Evolutionary conservation across 106 monocot genomes (phyloP), one percentile per base, ranked within the genome.

Genomic region (Xerophyta viscosa): DNA sequence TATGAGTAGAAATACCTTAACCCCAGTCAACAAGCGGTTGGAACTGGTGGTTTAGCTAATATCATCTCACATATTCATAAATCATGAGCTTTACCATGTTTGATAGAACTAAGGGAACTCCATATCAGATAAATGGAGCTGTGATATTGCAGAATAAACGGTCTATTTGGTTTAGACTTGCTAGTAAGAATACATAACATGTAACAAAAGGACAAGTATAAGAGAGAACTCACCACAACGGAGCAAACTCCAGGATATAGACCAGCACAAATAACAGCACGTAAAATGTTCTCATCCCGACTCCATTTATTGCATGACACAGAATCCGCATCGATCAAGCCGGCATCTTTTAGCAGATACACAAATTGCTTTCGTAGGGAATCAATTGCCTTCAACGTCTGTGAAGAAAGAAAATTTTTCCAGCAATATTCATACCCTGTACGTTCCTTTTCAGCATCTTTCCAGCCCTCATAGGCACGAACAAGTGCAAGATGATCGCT

Each of bases 201-300:
- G 39, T 15, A 39, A 39, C 39, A 39, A 39, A 39, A 3, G 1
- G 39, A 2, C 15, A 14, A 30, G 25, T 27, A 48, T 15, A 42
- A 61, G 10, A 48, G 3, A 59, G 11, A 31, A 64, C 77, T 69
- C 57, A 91, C 98, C 68, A 99, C 69, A 71, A 99, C 90, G 27
- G 98, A 99, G 43, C 76, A 90, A 59, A 99, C 71, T 61, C 98
- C 98, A 67, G 98, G 98, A 65, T 82, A 99, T 52, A 99, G 48
- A 42, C 98, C 98, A 23, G 90, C 77, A 75, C 98, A 98, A 48
- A 98, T 68, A 31, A 98, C 82, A n/a, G 98, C 90, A 27, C 98
- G 76, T 19, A 90, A 54, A 31, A 98, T 75, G 63, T 72, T 82
- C 46, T 80, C 82, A 80, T 99, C 90, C 27, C 60, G 68, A 60